Evolutionary conservation across 805 yeast genomes (phyloP).

Genomic region (Wickerhamiella kurtzmanii): DNA sequence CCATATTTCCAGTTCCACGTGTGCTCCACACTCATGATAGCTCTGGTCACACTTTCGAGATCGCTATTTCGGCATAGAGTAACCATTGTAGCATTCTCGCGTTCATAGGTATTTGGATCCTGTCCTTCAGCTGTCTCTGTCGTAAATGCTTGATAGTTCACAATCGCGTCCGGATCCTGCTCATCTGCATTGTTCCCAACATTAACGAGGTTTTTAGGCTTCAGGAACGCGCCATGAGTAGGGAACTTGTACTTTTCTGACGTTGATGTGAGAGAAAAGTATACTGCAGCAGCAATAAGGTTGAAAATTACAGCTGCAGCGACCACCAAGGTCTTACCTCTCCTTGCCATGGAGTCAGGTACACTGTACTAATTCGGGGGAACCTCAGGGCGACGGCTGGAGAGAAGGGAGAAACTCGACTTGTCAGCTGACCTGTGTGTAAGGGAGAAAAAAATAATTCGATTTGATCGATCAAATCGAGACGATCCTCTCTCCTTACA

Average conservation of each 20-base stretch:
- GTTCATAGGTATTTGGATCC: background rate
- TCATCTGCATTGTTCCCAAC: too few relatives aligned
- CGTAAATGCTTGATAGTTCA: background rate
- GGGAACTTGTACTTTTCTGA: background rate
- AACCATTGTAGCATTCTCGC: conserved; percentile 47
- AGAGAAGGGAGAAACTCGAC: too few relatives aligned
- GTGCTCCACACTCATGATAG: conserved; percentile 66
- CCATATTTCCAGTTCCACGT: conserved; percentile 68
- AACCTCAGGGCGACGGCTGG: too few relatives aligned
- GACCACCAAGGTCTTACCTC: background rate
- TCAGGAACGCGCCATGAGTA: background rate
- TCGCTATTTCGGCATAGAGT: conserved; percentile 59
- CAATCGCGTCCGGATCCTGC: too few relatives aligned
- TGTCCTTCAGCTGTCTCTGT: background rate
- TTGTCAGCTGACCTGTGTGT: background rate
- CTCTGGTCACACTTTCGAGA: conserved; percentile 39
- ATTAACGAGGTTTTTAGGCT: too few relatives aligned
- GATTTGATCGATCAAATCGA: too few relatives aligned
- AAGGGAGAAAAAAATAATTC: background rate
- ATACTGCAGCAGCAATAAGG: background rate
- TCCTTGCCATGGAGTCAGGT: background rate
- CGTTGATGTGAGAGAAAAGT: background rate
- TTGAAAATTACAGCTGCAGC: background rate
- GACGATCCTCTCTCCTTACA: too few relatives aligned
- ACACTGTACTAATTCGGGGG: too few relatives aligned